Conservation (phyloP, 1,284 basidiomycete species). For the Athelia sp. region DNA sequence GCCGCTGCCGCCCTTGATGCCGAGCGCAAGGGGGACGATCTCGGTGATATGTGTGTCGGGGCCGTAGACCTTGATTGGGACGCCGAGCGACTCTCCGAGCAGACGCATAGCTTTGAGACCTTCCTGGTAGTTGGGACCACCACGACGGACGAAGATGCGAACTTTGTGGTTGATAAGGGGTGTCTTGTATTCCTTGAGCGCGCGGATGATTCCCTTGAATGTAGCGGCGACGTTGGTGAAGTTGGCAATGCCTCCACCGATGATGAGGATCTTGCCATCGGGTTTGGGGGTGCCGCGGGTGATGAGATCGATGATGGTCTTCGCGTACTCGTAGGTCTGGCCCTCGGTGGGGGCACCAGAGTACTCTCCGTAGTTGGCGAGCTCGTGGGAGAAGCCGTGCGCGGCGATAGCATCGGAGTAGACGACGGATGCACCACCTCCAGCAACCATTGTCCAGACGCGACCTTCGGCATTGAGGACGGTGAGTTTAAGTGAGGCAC, state of each 20-base stretch:
- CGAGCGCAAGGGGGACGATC: slow-evolving; percentile 96
- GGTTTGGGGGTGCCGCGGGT: slow-evolving; percentile 82
- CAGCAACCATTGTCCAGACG: slow-evolving; percentile 99
- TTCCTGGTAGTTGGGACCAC: slow-evolving; percentile 99
- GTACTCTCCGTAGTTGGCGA: slow-evolving; percentile 99
- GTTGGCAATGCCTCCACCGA: slow-evolving; percentile 99
- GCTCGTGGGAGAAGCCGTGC: slow-evolving; percentile 94
- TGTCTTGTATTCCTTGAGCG: slow-evolving; percentile 90
- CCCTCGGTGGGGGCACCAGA: slow-evolving; percentile 97
- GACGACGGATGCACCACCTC: slow-evolving; percentile 80
- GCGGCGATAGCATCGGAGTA: slow-evolving; percentile 97
- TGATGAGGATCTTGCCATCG: slow-evolving; percentile 97
- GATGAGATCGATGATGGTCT: slow-evolving; percentile 97
- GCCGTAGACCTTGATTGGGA: slow-evolving; percentile 95
- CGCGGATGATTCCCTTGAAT: slow-evolving; percentile 99
- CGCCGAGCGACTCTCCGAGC: slow-evolving; percentile 95
- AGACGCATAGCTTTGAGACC: slow-evolving; percentile 99
- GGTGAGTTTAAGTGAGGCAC: slow-evolving; percentile 97
- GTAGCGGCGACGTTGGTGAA: slow-evolving; percentile 99
- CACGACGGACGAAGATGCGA: slow-evolving; percentile 95
- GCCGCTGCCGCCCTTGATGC: slow-evolving; percentile 50
- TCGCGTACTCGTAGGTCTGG: slow-evolving; percentile 99
- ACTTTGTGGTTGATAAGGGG: slow-evolving; percentile 82
- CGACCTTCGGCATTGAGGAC: slow-evolving; percentile 94
- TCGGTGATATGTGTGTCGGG: slow-evolving; percentile 99